Evolutionary conservation across 2,329 filamentous ascomycete species (phyloP), one percentile per base, ranked within the genome.

Genomic region (Diaporthe humulicola): DNA sequence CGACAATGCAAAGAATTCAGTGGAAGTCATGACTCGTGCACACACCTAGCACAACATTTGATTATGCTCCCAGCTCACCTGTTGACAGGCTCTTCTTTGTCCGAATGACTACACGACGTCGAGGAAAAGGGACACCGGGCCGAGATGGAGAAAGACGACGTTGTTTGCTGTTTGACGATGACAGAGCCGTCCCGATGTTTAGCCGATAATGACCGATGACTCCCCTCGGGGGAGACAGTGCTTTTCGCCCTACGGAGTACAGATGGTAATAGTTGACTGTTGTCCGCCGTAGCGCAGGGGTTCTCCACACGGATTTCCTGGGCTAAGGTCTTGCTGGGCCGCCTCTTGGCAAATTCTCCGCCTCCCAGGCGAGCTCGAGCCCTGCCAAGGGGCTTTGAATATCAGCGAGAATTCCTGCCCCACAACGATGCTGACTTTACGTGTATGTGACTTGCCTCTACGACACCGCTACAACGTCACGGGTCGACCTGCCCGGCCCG

Each of bases 241-340:
- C 6, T 1, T 12, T 12, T 67, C 45, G 19, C 38, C 30, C 36
- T n/a, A 19, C 19, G n/a, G n/a, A n/a, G 6, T 4, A n/a, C 15
- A 8, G 12, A 3, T n/a, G n/a, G 25, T 64, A 3, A 12, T 28
- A 36, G 61, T 50, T 25, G 61, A 67, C 42, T 50, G 61, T 25
- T 15, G 60, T 30, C 40, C 60, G 42, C 40, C 17, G 25, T 40
- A 28, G 42, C 42, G 12, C 60, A 66, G 61, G 61, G 61, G n/a
- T 66, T 67, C 61, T 67, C 61, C 61, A 52, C 61, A 67, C 28
- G 36, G 61, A 67, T 67, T 30, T 30, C 45, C 45, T 52, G 45
- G 30, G 22, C n/a, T 19, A 38, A 10, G 25, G 3, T 25, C 61
- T 36, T 4, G 25, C 19, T n/a, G 12, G 42, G 30, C 22, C 45